A percentile compares a stretch with the other conserved stretches of the same genome.
These are phyloP conservation scores for Dicorynia guianensis DNA, from an alignment of 306 rosid genomes.

Conservation along the genomic window DNA sequence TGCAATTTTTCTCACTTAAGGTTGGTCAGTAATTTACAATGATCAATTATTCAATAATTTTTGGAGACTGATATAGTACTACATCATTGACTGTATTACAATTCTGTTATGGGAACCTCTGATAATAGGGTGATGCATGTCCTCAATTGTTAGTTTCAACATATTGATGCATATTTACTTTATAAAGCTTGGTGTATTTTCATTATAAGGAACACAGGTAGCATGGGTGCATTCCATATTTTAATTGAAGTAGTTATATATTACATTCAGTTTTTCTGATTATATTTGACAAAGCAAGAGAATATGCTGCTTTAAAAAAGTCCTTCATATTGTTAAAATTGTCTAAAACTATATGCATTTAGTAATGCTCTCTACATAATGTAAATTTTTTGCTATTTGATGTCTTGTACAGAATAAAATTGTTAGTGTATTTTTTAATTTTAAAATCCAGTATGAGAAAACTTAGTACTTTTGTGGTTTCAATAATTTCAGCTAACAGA, in stretches of 20 bases:
- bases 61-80: too few species aligned
- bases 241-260: conserved; percentile 1
- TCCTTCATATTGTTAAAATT: background rate
- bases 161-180: too few species aligned
- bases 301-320: conserved; percentile 2
- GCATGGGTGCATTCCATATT: background rate
- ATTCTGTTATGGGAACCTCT: too few species aligned
- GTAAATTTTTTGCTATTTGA: conserved; percentile 4
- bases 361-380: background rate
- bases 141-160: too few species aligned
- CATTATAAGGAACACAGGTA: background rate
- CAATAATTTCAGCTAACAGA: conserved; percentile 72
- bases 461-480: conserved; percentile 29
- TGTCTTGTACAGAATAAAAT: conserved; percentile 1
- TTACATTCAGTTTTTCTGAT: conserved; percentile 11
- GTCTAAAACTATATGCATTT: background rate
- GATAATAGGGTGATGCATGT: too few species aligned
- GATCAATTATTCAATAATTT: too few species aligned
- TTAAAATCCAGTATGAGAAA: background rate
- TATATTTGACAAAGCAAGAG: conserved; percentile 3
- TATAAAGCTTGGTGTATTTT: background rate
- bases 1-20: background rate
- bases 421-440: conserved; percentile 5
- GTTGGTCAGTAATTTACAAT: background rate
- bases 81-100: too few species aligned